phyloP scores from a whole-genome alignment of 164 flowering plant species.

The Magnolia officinalis region DNA sequence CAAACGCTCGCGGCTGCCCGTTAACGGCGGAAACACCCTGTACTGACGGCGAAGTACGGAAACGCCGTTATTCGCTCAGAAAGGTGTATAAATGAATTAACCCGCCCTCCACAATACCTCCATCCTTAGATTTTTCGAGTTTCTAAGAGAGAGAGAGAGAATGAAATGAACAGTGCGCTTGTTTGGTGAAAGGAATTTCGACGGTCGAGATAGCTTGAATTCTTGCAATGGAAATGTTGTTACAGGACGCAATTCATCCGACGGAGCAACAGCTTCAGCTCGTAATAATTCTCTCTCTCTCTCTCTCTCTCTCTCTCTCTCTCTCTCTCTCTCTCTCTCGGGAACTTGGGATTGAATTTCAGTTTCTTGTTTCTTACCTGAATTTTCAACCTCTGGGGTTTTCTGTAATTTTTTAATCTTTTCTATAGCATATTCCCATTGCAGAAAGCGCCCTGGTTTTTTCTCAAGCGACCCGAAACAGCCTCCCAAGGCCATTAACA shows the following conservation, averaged over 20 bases:
- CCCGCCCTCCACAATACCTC: background rate
- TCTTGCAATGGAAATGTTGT: conserved; percentile 16
- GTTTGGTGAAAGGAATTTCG: background rate
- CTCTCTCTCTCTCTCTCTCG: background rate
- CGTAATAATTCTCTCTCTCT: background rate
- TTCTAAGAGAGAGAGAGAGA: background rate
- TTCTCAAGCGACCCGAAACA: too few relatives aligned
- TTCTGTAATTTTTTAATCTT: too few relatives aligned
- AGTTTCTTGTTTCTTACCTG: too few relatives aligned
- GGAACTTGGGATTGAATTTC: background rate
- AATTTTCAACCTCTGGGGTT: too few relatives aligned
- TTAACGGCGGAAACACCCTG: conserved; percentile 2
- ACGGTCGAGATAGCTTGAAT: background rate
- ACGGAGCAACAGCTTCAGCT: conserved; percentile 27
- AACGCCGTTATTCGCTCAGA: background rate
- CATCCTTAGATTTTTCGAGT: background rate
- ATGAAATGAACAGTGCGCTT: background rate
- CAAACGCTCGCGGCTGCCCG: background rate
- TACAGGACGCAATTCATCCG: conserved; percentile 37
- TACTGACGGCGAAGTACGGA: conserved; percentile 1
- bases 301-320: too few relatives aligned
- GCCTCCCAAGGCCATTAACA: too few relatives aligned
- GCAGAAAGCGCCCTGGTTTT: too few relatives aligned
- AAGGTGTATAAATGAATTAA: background rate
- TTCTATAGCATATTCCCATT: too few relatives aligned